phyloP scores from a whole-genome alignment of 1,139 yeast species.

The Yamadazyma sp. region DNA sequence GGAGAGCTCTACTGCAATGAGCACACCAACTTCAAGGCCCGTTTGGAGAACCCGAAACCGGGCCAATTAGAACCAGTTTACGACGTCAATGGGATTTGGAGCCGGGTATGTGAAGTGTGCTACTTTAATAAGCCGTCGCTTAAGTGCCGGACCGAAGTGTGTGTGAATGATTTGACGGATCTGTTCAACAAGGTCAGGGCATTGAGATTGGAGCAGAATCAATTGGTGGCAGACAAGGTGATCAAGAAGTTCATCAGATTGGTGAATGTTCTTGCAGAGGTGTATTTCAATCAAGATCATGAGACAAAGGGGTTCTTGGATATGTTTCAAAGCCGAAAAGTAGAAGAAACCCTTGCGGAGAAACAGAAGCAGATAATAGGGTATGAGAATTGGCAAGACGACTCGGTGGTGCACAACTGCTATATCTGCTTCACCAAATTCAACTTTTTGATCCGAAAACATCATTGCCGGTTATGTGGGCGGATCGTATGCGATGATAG shows the following conservation, averaged over 20 bases:
- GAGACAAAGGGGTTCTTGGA: constrained; percentile 2
- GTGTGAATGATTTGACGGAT: constrained; percentile 49
- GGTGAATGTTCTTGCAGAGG: constrained; percentile 21
- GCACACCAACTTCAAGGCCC: constrained; percentile 58
- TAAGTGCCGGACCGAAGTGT: constrained; percentile 30
- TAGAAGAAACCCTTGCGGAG: constrained; percentile 7
- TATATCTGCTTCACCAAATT: constrained; percentile 62
- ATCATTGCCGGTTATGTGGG: constrained; percentile 90
- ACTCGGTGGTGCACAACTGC: constrained; percentile 52
- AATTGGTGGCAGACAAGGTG: constrained; percentile 54
- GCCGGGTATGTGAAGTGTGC: constrained; percentile 68
- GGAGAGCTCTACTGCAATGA: constrained; percentile 68
- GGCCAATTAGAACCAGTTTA: constrained; percentile 36
- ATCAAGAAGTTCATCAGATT: constrained; percentile 62
- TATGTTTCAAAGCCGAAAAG: constrained; percentile 4
- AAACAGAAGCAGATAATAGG: constrained; percentile 40
- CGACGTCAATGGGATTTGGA: constrained; percentile 57
- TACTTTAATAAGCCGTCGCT: constrained; percentile 58
- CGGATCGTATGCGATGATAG: constrained; percentile 73
- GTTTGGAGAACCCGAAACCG: constrained; percentile 36
- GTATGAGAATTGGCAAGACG: constrained; percentile 63
- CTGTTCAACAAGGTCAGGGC: constrained; percentile 44
- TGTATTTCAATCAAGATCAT: constrained; percentile 5
- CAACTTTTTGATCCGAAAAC: constrained; percentile 65
- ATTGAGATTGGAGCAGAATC: constrained; percentile 37